Conservation (phyloP, 73 alveolate genomes). For the Paraurostyla sp. region DNA sequence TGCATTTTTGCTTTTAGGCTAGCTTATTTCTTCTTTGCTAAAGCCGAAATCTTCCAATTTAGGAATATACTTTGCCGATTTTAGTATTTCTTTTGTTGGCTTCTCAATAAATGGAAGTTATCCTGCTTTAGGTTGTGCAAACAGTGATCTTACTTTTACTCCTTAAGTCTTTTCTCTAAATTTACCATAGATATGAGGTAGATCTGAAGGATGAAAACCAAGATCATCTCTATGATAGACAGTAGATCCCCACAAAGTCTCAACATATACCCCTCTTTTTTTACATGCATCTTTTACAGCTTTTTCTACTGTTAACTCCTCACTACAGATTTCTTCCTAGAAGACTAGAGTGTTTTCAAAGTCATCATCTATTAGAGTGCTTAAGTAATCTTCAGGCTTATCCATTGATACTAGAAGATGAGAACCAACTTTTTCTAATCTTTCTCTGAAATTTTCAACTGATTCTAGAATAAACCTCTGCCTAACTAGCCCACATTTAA, state of each 20-base stretch:
- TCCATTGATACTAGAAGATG: constrained; percentile 60
- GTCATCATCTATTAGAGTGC: not conserved
- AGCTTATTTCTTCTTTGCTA: not conserved
- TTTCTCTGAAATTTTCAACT: constrained; percentile 51
- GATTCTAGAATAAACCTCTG: constrained; percentile 55
- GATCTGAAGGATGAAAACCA: constrained; percentile 38
- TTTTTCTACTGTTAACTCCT: constrained; percentile 65
- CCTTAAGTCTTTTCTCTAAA: constrained; percentile 61
- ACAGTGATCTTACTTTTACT: constrained; percentile 39
- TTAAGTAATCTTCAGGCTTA: constrained; percentile 53
- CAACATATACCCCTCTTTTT: not conserved
- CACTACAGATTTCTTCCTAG: constrained; percentile 67
- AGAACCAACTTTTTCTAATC: constrained; percentile 45
- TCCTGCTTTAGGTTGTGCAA: constrained; percentile 31
- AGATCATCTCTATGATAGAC: constrained; percentile 64
- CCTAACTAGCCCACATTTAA: constrained; percentile 51
- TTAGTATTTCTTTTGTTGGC: not conserved
- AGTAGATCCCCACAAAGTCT: constrained; percentile 69
- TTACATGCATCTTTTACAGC: constrained; percentile 36
- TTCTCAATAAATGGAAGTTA: constrained; percentile 36
- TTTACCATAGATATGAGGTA: constrained; percentile 71
- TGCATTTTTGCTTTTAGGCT: constrained; percentile 44
- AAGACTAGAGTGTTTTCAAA: constrained; percentile 52
- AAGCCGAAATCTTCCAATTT: constrained; percentile 25
- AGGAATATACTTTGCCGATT: constrained; percentile 36